Evolutionary conservation across 2,329 filamentous ascomycete genomes (phyloP).

Genomic region (Penicillium freii): DNA sequence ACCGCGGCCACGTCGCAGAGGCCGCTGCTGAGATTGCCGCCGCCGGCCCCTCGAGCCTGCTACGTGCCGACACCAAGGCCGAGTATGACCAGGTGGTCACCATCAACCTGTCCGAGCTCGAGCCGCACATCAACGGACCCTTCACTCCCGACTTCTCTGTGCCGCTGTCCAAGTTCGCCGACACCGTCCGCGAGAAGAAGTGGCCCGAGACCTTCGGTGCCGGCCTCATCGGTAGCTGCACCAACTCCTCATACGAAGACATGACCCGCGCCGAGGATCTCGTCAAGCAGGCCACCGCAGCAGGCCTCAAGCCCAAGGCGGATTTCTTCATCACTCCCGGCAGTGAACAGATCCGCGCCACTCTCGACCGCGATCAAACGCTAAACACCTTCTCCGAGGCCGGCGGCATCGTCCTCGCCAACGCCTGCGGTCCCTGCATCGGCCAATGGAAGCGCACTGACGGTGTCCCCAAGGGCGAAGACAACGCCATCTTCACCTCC

Average conservation of each 20-base stretch:
- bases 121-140: constrained; percentile 95
- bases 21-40: constrained; percentile 61
- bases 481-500: constrained; percentile 92
- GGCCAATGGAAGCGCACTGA: constrained; percentile 95
- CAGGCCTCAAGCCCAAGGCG: constrained; percentile 83
- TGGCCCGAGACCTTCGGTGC: constrained; percentile 93
- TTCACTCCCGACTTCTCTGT: constrained; percentile 95
- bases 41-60: constrained; percentile 33
- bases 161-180: constrained; percentile 84
- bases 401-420: constrained; percentile 85
- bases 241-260: constrained; percentile 97
- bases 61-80: constrained; percentile 75
- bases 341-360: constrained; percentile 94
- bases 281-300: constrained; percentile 83
- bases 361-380: constrained; percentile 83
- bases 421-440: constrained; percentile 82
- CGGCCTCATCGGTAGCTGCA: constrained; percentile 95
- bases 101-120: constrained; percentile 84
- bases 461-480: constrained; percentile 75
- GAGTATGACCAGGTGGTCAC: constrained; percentile 88
- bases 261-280: constrained; percentile 95
- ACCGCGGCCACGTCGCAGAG: constrained; percentile 68
- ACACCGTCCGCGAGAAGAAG: constrained; percentile 74
- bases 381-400: constrained; percentile 81
- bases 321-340: constrained; percentile 97